Conservation (phyloP, 257 asterid genomes). For the Rhazya stricta region DNA sequence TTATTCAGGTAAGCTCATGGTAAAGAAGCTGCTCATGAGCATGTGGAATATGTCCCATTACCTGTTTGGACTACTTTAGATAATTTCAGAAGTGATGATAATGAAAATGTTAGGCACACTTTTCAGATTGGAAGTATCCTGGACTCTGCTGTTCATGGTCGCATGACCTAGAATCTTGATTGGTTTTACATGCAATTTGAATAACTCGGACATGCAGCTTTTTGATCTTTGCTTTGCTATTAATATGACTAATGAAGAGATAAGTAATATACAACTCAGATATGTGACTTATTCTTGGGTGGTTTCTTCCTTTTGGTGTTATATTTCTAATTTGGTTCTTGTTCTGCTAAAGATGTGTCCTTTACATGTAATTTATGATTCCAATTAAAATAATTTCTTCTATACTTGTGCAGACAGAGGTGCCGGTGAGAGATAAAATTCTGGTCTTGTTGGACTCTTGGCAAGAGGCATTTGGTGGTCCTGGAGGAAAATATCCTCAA, state of each 20-base stretch:
- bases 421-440: conserved; percentile 74
- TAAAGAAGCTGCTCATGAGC: background rate
- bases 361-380: background rate
- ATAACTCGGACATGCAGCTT: background rate
- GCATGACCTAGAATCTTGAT: background rate
- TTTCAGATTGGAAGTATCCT: background rate
- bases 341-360: background rate
- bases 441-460: conserved; percentile 70
- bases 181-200: too few species aligned
- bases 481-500: conserved; percentile 83
- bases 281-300: background rate
- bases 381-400: background rate
- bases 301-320: background rate
- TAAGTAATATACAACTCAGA: background rate
- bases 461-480: conserved; percentile 92
- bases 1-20: background rate
- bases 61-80: background rate
- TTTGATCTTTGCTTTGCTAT: background rate
- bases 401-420: conserved; percentile 62
- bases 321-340: background rate
- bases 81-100: background rate
- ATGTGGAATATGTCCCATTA: background rate
- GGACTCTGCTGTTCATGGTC: background rate
- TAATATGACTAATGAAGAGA: background rate
- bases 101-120: background rate